Conservation (phyloP, 805 yeast species). For the Hanseniaspora opuntiae region DNA sequence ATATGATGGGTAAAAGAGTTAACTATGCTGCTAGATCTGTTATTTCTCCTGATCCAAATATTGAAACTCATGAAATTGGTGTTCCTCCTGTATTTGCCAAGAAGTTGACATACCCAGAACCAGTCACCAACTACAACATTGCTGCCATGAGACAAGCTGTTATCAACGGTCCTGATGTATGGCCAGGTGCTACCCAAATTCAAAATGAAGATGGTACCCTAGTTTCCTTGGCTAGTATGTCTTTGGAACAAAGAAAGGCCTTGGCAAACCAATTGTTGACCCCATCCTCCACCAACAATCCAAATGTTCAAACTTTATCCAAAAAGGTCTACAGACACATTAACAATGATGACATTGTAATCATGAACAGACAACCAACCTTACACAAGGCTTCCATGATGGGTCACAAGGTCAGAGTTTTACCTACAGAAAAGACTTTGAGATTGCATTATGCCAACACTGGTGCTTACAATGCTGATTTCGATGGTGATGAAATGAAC, state of each 20-base stretch:
- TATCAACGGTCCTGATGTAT: slow-evolving; percentile 88
- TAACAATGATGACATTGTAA: slow-evolving; percentile 83
- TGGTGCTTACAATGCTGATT: slow-evolving; percentile 97
- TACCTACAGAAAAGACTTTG: slow-evolving; percentile 93
- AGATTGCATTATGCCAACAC: slow-evolving; percentile 97
- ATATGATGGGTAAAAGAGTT: slow-evolving; percentile 99
- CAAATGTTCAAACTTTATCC: slow-evolving; percentile 50
- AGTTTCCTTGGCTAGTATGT: slow-evolving; percentile 74
- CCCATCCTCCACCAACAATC: slow-evolving; percentile 38
- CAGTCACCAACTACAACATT: slow-evolving; percentile 84
- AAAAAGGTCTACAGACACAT: slow-evolving; percentile 93
- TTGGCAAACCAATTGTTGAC: slow-evolving; percentile 88
- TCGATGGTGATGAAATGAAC: slow-evolving; percentile 99
- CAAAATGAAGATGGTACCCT: slow-evolving; percentile 90
- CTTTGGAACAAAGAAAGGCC: slow-evolving; percentile 85
- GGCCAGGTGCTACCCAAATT: slow-evolving; percentile 98
- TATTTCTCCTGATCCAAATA: slow-evolving; percentile 95
- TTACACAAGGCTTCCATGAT: slow-evolving; percentile 98
- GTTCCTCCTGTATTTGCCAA: slow-evolving; percentile 97
- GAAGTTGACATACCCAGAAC: slow-evolving; percentile 93
- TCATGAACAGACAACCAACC: slow-evolving; percentile 99
- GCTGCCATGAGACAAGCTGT: slow-evolving; percentile 87
- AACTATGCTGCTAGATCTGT: slow-evolving; percentile 98
- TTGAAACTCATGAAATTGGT: slow-evolving; percentile 96
- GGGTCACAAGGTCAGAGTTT: slow-evolving; percentile 95